Percentiles rank a stretch among this genome's conserved stretches.
Evolutionary conservation across 768 basidiomycete species (phyloP).

Genomic region (Tricholoma flavovirens): DNA sequence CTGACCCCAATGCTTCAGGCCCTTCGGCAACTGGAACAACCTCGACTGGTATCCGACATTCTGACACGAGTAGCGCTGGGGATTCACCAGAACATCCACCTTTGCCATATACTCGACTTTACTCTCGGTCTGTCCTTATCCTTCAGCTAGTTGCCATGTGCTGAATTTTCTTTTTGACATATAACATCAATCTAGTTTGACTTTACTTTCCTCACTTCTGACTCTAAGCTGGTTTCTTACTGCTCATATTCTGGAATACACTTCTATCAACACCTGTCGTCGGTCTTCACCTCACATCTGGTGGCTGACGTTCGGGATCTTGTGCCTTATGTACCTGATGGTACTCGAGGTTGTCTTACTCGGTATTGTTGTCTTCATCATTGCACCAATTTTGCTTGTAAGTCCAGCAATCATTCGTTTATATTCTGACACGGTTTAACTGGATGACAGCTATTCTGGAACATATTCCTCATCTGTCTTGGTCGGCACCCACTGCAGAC

Average conservation of each 20-base stretch:
- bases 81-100: conserved; percentile 3
- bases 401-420: conserved; percentile 21
- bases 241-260: conserved; percentile 75
- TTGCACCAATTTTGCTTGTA: conserved; percentile 77
- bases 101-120: conserved; percentile 21
- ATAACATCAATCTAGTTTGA: conserved; percentile 35
- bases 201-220: conserved; percentile 59
- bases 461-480: conserved; percentile 70
- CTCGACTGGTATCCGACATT: neutral
- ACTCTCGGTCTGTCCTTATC: conserved; percentile 31
- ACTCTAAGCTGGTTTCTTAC: conserved; percentile 81
- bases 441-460: conserved; percentile 58
- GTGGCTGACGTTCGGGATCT: conserved; percentile 80
- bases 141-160: conserved; percentile 1
- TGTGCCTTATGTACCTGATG: conserved; percentile 76
- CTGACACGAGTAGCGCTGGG: conserved; percentile 1
- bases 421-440: neutral
- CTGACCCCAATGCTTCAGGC: neutral
- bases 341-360: conserved; percentile 63
- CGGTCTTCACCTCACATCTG: conserved; percentile 72
- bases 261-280: conserved; percentile 69
- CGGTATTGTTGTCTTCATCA: conserved; percentile 69
- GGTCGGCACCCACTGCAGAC: conserved; percentile 78
- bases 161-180: conserved; percentile 12
- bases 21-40: neutral